Percentiles rank a stretch among this genome's conserved stretches.
These are phyloP conservation scores for Scutellaria barbata DNA, from an alignment of 257 asterid genomes.

Conservation along the genomic window DNA sequence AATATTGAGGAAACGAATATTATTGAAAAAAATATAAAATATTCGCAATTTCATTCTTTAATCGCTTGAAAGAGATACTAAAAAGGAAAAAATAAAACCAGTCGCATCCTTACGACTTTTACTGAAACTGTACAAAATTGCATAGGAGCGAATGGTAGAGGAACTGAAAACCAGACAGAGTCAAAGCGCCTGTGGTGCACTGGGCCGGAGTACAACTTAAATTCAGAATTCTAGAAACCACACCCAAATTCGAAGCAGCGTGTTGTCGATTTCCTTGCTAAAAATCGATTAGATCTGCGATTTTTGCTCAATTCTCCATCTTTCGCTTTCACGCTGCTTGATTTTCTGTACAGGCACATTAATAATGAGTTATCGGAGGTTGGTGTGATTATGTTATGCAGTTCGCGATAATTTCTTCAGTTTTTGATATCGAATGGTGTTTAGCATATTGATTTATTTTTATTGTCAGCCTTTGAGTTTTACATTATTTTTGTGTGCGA, in stretches of 20 bases:
- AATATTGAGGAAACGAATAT: no score
- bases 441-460: conserved; percentile 10
- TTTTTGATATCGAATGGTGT: conserved; percentile 24
- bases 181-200: conserved; percentile 13
- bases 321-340: conserved; percentile 1
- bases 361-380: conserved; percentile 69
- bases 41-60: no score
- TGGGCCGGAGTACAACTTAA: conserved; percentile 23
- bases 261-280: conserved; percentile 26
- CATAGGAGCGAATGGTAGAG: conserved; percentile 3
- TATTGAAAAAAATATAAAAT: no score
- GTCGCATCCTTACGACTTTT: not conserved
- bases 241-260: conserved; percentile 15
- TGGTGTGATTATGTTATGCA: conserved; percentile 29
- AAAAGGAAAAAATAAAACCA: no score
- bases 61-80: no score
- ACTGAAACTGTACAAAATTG: conserved; percentile 27
- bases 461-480: not conserved
- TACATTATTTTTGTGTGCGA: not conserved
- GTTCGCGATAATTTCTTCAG: conserved; percentile 7
- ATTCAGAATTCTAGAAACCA: conserved; percentile 27
- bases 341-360: conserved; percentile 27
- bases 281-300: conserved; percentile 36
- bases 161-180: not conserved
- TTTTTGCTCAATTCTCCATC: conserved; percentile 12